Percentiles rank a stretch among this genome's conserved stretches.
Conservation (phyloP, 306 rosid genomes). For the Coriaria nepalensis region DNA sequence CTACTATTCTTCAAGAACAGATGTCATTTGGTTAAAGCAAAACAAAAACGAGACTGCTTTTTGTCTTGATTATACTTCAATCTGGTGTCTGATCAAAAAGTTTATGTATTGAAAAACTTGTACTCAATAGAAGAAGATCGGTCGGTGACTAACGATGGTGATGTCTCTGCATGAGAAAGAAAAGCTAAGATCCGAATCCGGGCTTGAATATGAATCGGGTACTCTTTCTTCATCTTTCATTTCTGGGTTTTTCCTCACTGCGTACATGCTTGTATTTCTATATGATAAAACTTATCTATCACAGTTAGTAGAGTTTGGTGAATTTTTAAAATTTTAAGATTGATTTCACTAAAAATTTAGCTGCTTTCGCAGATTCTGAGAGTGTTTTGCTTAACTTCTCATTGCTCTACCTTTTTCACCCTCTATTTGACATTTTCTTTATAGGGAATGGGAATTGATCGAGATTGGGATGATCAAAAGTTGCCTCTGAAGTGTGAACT, state of each 20-base stretch:
- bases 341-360: no score
- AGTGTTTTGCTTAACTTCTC: no score
- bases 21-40: no score
- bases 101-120: conserved; percentile 7
- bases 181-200: conserved; percentile 49
- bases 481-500: conserved; percentile 21
- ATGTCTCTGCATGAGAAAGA: conserved; percentile 17
- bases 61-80: no score
- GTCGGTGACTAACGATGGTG: not conserved
- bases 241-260: conserved; percentile 2
- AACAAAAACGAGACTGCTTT: no score
- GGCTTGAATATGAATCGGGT: conserved; percentile 29
- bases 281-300: no score
- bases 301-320: no score
- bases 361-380: no score
- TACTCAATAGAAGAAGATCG: no score
- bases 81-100: not conserved
- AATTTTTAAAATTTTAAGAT: no score
- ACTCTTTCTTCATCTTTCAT: conserved; percentile 40
- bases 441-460: conserved; percentile 43
- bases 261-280: conserved; percentile 24
- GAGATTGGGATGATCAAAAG: conserved; percentile 16
- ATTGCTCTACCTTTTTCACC: conserved; percentile 1
- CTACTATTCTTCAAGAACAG: no score
- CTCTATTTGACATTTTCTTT: conserved; percentile 8